Base-by-base conservation (phyloP, 345 rosid genomes). In the Salix brachista region DNA sequence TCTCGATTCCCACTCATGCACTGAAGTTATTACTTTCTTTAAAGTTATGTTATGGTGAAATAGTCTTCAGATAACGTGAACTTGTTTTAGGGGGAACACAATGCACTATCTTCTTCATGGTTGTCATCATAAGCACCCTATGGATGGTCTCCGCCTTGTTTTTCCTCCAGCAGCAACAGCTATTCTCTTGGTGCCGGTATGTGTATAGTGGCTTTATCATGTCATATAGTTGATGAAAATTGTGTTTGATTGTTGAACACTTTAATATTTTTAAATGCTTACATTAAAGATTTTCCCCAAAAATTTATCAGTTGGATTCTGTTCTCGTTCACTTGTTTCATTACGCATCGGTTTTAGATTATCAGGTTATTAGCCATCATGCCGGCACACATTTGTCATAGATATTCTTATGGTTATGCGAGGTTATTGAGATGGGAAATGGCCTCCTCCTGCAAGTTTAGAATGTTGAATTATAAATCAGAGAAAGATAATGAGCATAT, bases 121-220 rank as follows among this genome's bases (percentile, higher is more conserved):
- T 75, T 92, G 97, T 79, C 97, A 92, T 79, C 97, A 91, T 65
- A 92, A 92, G 86, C 97, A 92, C 90, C 98, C 98, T 21, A 91
- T 89, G 90, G 97, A 92, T 76, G 89, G 95, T 67, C 87, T 92
- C 41, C 84, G 97, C 25, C 97, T 92, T 81, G 97, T 92, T 73
- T 91, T 91, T 73, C 97, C 97, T 79, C 97, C 97, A 44, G 88
- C 95, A 17, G 95, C 92, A 32, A 76, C 95, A 46, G 95, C 97
- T 70, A 71, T 92, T 50, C 88, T 92, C 26, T 85, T 77, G 60
- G 67, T 92, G n/a, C 90, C 89, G 0, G 97, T 92, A 83, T 74
- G 94, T 81, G 10, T 46, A 50, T 58, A 52, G 26, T 58, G 23
- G 10, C 69, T 11, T 54, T 76, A 8, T 23, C 4, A 11, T n/a